Evolutionary conservation across 2,329 filamentous ascomycete genomes (phyloP).

Genomic region (Pseudogymnoascus sp.): DNA sequence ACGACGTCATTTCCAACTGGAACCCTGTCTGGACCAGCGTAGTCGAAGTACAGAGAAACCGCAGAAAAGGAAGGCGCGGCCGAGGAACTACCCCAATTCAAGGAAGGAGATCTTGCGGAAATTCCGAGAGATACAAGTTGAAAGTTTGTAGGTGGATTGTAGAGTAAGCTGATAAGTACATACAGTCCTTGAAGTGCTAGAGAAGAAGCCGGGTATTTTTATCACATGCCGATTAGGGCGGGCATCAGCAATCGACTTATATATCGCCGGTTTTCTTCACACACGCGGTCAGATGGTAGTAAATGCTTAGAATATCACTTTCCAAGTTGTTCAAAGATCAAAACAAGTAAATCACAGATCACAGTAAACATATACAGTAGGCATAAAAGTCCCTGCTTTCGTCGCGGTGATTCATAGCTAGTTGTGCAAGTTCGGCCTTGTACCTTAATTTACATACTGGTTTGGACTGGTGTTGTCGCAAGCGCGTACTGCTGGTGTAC

Average conservation of each 20-base stretch:
- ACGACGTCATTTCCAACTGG: constrained; percentile 25
- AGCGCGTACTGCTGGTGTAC: neutral
- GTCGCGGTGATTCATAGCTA: neutral
- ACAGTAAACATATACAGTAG: neutral
- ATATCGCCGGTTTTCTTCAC: neutral
- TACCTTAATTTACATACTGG: neutral
- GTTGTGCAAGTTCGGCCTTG: constrained; percentile 2
- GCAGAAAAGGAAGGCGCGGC: neutral
- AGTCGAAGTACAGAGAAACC: neutral
- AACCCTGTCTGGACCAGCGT: constrained; percentile 4
- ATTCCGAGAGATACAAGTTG: neutral
- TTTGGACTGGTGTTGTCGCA: constrained; percentile 3
- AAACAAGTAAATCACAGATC: neutral
- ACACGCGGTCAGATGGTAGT: neutral
- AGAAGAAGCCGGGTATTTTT: neutral
- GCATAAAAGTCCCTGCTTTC: neutral
- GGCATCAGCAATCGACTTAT: neutral
- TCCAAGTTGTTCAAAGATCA: neutral
- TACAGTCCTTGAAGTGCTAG: neutral
- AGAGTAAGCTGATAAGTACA: neutral
- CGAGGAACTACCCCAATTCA: constrained; percentile 2
- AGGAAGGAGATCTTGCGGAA: neutral
- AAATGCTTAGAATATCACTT: neutral
- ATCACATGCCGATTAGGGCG: constrained; percentile 7
- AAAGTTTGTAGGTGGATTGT: neutral